Evolutionary conservation across 2,329 filamentous ascomycete genomes (phyloP), one percentile per base, ranked within the genome.

Genomic region (Alternaria novae-zelandiae): DNA sequence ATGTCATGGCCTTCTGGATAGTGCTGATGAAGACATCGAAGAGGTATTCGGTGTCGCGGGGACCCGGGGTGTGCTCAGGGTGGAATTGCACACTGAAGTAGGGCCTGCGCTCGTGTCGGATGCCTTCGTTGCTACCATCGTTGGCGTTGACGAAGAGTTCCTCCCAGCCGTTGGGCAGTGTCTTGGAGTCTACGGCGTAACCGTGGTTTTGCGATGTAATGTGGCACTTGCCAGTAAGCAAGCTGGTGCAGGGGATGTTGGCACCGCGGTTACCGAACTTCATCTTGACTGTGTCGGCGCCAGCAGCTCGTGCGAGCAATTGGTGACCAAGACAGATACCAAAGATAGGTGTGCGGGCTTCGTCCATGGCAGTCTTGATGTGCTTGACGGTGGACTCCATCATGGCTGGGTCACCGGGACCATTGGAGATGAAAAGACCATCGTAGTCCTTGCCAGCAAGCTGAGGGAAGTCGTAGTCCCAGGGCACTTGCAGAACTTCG

Each of bases 21-120:
- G 94, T 91, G 82, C 91, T 84, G 78, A 99, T 92, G 84, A 99
- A 99, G 67, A 98, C 93, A 80, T 99, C 94, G 70, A 99, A 99
- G 25, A 99, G 86, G 78, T 92, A 97, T 80, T 99, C 96, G 26
- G 96, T 99, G 79, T 99, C 96, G 36, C 93, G 89, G 55, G 96
- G 96, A 61, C 96, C 96, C 3, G 96, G 96, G 1, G 94, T 96
- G 84, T 94, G 97, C 82, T 99, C 96, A 0, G 96, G 96, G 78
- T 99, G 96, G 84, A 99, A 99, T 79, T 99, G 96, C n/a, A 98
- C 96, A 85, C 94, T 97, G 86, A 99, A 99, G 84, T 95, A 96
- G 55, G 96, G 96, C 76, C 90, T 91, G 79, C 85, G 88, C 53
- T 87, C 84, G 80, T 98, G 94, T 81, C 94, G 91, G 77, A 99